These are phyloP conservation scores for Juglanconis sp. DNA, from an alignment of 2,329 filamentous ascomycete species.

Conservation along the genomic window DNA sequence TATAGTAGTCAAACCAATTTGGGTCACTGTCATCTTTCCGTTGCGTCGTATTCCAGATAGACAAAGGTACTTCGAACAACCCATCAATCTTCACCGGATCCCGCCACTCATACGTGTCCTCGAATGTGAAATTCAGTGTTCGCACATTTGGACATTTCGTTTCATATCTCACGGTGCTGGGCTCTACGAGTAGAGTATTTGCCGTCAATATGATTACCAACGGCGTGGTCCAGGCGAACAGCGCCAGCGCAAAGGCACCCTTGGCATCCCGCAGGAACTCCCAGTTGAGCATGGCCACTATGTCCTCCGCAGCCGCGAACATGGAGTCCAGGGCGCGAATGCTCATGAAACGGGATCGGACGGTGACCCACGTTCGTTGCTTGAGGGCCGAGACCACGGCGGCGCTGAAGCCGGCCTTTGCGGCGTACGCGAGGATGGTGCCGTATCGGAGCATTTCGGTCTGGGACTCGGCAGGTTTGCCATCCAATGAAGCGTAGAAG, in stretches of 20 bases:
- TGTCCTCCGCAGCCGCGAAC: slow-evolving; percentile 34
- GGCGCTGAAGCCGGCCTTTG: slow-evolving; percentile 36
- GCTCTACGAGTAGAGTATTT: slow-evolving; percentile 25
- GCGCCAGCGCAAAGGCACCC: slow-evolving; percentile 38
- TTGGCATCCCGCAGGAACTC: slow-evolving; percentile 29
- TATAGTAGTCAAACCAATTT: slow-evolving; percentile 30
- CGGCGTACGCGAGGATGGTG: slow-evolving; percentile 34
- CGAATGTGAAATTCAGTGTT: slow-evolving; percentile 27
- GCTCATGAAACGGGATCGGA: slow-evolving; percentile 24
- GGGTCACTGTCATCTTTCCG: slow-evolving; percentile 19
- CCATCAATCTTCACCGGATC: slow-evolving; percentile 19
- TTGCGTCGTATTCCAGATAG: slow-evolving; percentile 26
- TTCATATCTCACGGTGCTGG: slow-evolving; percentile 13
- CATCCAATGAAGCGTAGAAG: slow-evolving; percentile 34
- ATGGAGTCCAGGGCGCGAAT: slow-evolving; percentile 30
- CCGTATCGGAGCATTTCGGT: slow-evolving; percentile 37
- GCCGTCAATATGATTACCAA: slow-evolving; percentile 28
- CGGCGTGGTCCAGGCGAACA: slow-evolving; percentile 26
- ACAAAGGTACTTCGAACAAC: slow-evolving; percentile 23
- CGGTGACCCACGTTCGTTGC: slow-evolving; percentile 26
- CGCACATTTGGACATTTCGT: slow-evolving; percentile 22
- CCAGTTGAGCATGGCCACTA: slow-evolving; percentile 53
- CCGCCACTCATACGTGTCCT: slow-evolving; percentile 27
- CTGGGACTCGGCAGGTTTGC: slow-evolving; percentile 31
- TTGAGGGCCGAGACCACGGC: slow-evolving; percentile 28